Conservation (phyloP, 345 rosid species). For the Dipteronia sinensis region DNA sequence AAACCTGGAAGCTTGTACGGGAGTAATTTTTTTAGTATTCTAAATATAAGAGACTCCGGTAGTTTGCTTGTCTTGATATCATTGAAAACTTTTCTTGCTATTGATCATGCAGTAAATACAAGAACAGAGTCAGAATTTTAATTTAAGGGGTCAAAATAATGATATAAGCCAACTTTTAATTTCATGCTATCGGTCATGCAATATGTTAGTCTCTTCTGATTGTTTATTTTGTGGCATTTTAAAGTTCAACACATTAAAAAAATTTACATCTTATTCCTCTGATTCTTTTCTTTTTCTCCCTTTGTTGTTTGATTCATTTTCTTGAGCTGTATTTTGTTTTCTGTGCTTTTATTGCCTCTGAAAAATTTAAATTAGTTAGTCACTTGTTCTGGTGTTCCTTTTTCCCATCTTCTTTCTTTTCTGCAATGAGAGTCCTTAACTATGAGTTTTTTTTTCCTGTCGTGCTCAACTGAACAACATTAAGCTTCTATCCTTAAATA, state of each 20-base stretch:
- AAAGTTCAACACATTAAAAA: neutral
- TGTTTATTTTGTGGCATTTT: neutral
- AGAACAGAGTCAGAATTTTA: neutral
- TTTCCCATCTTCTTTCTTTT: neutral
- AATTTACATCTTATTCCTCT: neutral
- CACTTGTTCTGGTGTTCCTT: neutral
- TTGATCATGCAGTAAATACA: neutral
- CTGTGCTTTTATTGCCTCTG: neutral
- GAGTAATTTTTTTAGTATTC: neutral
- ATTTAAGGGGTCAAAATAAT: neutral
- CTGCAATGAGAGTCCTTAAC: neutral
- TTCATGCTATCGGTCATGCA: slow-evolving; percentile 5
- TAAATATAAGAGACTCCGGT: neutral
- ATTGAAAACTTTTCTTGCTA: neutral
- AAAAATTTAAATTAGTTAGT: neutral
- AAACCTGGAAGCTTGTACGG: neutral
- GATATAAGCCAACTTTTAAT: neutral
- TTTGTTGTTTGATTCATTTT: neutral
- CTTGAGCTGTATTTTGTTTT: neutral
- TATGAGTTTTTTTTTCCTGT: slow-evolving; percentile 4
- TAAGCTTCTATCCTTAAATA: neutral
- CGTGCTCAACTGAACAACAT: neutral
- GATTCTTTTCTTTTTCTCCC: neutral
- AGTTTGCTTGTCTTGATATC: neutral
- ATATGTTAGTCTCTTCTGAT: neutral